Evolutionary conservation across 768 basidiomycete genomes (phyloP).

Genomic region (Daedaleopsis sinensis): DNA sequence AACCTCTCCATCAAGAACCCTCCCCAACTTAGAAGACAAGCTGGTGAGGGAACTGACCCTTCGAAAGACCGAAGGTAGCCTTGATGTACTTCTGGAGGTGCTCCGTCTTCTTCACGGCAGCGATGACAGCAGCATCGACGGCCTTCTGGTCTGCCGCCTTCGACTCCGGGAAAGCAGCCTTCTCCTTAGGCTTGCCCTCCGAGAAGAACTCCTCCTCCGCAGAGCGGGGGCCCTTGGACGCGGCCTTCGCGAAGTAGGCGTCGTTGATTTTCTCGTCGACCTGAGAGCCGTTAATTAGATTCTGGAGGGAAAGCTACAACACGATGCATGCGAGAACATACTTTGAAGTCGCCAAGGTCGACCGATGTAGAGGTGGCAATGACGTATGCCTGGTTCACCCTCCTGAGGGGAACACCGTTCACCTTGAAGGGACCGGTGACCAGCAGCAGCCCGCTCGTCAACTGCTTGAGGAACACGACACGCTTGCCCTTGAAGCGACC

Average conservation of each 20-base stretch:
- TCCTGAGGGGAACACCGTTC: constrained; percentile 96
- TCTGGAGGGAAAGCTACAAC: neutral
- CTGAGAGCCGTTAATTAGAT: constrained; percentile 41
- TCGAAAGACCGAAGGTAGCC: constrained; percentile 91
- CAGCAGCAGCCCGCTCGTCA: constrained; percentile 88
- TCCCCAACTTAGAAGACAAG: constrained; percentile 69
- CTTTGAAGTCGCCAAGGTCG: constrained; percentile 75
- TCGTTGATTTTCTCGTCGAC: constrained; percentile 91
- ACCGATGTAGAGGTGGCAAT: constrained; percentile 97
- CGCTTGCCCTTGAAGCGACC: constrained; percentile 98
- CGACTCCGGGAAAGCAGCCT: constrained; percentile 82
- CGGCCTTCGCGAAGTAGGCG: constrained; percentile 87
- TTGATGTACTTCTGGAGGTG: constrained; percentile 92
- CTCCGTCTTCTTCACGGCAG: constrained; percentile 88
- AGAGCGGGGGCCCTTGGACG: constrained; percentile 67
- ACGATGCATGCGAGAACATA: constrained; percentile 38
- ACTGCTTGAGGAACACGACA: constrained; percentile 97
- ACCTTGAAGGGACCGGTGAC: constrained; percentile 98
- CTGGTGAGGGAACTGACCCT: constrained; percentile 97
- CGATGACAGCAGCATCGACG: constrained; percentile 77
- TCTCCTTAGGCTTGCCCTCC: constrained; percentile 89
- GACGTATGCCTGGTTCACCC: constrained; percentile 98
- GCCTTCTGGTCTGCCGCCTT: constrained; percentile 92
- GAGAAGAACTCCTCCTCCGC: constrained; percentile 98
- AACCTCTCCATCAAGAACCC: constrained; percentile 12